These are phyloP conservation scores for Biscogniauxia sp. DNA, from an alignment of 2,329 filamentous ascomycete genomes.

Conservation along the genomic window DNA sequence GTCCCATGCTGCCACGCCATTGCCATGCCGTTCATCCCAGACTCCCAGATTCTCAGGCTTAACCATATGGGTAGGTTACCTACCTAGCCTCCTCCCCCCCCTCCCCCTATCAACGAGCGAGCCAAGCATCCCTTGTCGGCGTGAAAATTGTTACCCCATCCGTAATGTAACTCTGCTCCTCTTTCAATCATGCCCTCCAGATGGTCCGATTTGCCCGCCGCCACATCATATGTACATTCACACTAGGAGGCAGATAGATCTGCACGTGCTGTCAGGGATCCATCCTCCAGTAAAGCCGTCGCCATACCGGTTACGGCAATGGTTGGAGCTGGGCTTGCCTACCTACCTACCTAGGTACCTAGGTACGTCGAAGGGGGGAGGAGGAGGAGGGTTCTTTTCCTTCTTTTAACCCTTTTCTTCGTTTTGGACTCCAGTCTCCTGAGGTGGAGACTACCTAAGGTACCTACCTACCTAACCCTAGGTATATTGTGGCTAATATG, in stretches of 20 bases:
- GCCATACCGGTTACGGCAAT: conserved; percentile 2
- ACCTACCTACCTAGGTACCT: too few species aligned
- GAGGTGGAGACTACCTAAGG: neutral
- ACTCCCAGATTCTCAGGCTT: too few species aligned
- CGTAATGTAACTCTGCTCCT: conserved; percentile 16
- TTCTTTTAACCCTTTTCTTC: neutral
- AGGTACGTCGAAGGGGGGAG: too few species aligned
- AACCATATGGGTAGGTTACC: neutral
- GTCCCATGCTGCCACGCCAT: neutral
- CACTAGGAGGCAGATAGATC: conserved; percentile 24
- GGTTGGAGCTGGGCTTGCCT: conserved; percentile 1
- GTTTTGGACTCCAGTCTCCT: neutral
- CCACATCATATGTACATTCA: conserved; percentile 11
- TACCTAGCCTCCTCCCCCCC: too few species aligned
- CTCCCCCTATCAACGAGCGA: neutral
- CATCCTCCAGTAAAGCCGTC: conserved; percentile 4
- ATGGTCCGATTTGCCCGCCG: conserved; percentile 24
- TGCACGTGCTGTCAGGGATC: conserved; percentile 24
- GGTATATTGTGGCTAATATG: neutral
- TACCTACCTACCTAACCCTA: too few species aligned
- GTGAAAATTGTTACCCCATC: conserved; percentile 17
- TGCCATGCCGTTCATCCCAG: neutral
- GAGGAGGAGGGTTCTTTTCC: conserved; percentile 10
- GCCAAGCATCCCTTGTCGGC: conserved; percentile 8
- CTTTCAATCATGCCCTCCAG: conserved; percentile 24